phyloP scores from a whole-genome alignment of 83 land plant genomes.

The Thuja plicata region DNA sequence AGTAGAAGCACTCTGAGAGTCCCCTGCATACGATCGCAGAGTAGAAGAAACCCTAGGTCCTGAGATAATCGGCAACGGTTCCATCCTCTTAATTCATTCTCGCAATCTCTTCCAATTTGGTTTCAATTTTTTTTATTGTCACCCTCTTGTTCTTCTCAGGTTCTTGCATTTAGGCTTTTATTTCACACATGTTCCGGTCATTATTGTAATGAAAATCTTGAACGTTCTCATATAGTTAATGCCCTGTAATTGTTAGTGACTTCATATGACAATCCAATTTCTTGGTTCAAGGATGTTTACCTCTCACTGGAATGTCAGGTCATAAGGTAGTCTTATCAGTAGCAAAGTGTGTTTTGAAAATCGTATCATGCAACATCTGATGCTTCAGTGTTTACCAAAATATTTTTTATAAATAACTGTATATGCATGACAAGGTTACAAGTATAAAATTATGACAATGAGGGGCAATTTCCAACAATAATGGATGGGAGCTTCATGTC shows the following conservation, averaged over 20 bases:
- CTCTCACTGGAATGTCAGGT: background rate
- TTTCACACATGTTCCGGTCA: background rate
- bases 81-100: no score
- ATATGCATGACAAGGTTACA: background rate
- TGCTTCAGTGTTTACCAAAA: background rate
- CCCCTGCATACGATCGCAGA: no score
- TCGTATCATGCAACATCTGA: background rate
- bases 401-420: no score
- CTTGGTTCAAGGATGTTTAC: background rate
- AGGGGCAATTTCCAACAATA: background rate
- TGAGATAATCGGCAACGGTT: no score
- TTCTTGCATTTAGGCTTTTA: background rate
- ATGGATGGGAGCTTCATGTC: background rate
- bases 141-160: background rate
- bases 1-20: no score
- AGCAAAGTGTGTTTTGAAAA: background rate
- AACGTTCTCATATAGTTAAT: background rate
- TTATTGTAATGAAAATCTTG: background rate
- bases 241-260: background rate
- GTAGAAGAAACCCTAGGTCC: no score
- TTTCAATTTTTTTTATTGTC: no score
- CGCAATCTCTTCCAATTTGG: no score
- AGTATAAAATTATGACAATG: background rate
- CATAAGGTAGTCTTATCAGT: background rate
- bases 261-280: background rate